Conservation (phyloP, 805 yeast genomes). For the Pichia gijzeniarum region DNA sequence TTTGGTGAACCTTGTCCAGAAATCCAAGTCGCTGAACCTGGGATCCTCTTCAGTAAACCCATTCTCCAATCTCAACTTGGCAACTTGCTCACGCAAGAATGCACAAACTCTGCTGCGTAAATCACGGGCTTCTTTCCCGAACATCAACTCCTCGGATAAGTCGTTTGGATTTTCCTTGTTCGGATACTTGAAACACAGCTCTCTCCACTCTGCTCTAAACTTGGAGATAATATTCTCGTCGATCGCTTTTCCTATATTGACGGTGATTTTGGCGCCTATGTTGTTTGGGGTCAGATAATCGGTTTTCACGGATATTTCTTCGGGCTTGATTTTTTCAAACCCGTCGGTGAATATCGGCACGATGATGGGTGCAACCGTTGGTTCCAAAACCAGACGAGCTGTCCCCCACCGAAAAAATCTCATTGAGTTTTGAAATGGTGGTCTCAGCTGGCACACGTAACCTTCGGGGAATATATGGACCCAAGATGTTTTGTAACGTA, state of each 20-base stretch:
- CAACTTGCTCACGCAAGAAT: constrained; percentile 57
- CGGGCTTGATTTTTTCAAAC: constrained; percentile 82
- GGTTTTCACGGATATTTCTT: constrained; percentile 52
- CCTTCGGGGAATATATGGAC: constrained; percentile 95
- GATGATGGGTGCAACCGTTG: constrained; percentile 76
- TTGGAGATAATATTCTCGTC: constrained; percentile 50
- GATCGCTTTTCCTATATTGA: constrained; percentile 67
- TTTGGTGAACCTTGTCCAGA: constrained; percentile 66
- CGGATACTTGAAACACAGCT: constrained; percentile 47
- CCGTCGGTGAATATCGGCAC: constrained; percentile 85
- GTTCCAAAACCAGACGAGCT: constrained; percentile 73
- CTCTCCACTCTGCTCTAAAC: constrained; percentile 67
- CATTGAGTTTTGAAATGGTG: constrained; percentile 82
- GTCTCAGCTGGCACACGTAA: constrained; percentile 75
- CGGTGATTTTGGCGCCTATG: constrained; percentile 59
- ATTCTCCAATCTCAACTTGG: constrained; percentile 37
- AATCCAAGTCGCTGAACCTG: constrained; percentile 57
- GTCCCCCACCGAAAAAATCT: constrained; percentile 96
- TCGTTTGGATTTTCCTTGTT: constrained; percentile 50
- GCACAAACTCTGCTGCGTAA: constrained; percentile 68
- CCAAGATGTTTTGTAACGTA: constrained; percentile 72
- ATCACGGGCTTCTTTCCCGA: constrained; percentile 57
- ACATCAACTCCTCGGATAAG: constrained; percentile 52
- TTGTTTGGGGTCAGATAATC: constrained; percentile 41
- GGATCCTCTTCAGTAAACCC: constrained; percentile 55